phyloP scores from a whole-genome alignment of 2,329 filamentous ascomycete genomes.

The Hirsutella thompsonii region DNA sequence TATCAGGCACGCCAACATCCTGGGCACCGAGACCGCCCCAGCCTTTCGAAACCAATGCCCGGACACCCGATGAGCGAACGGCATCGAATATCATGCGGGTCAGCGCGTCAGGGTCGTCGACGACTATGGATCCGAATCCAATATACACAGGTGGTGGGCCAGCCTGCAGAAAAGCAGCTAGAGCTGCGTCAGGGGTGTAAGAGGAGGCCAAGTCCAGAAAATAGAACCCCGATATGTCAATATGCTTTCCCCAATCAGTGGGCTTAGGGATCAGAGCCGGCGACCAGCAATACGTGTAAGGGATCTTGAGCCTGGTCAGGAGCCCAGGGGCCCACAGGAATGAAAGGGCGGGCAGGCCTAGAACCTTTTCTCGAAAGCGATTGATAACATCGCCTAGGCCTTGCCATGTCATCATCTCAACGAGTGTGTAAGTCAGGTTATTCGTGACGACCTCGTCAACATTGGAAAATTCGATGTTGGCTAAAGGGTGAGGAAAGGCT shows the following conservation, averaged over 20 bases:
- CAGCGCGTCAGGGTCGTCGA: conserved; percentile 60
- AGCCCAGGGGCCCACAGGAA: conserved; percentile 75
- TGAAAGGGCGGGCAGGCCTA: conserved; percentile 67
- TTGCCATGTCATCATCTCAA: conserved; percentile 91
- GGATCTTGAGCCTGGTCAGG: conserved; percentile 60
- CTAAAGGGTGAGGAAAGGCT: conserved; percentile 74
- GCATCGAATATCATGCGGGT: conserved; percentile 63
- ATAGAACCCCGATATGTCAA: conserved; percentile 65
- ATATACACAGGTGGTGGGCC: conserved; percentile 69
- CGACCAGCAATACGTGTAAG: conserved; percentile 86
- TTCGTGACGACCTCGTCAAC: conserved; percentile 68
- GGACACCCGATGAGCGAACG: conserved; percentile 50
- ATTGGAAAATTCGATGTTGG: conserved; percentile 66
- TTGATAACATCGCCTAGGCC: conserved; percentile 87
- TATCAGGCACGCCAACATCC: conserved; percentile 54
- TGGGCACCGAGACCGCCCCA: conserved; percentile 78
- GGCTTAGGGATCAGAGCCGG: conserved; percentile 69
- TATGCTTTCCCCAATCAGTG: conserved; percentile 59
- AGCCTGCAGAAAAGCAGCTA: conserved; percentile 51
- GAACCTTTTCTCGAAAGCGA: conserved; percentile 60
- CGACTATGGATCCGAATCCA: conserved; percentile 73
- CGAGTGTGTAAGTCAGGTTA: conserved; percentile 69
- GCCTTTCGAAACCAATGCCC: conserved; percentile 74
- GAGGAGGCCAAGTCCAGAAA: conserved; percentile 56
- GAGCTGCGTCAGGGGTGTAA: conserved; percentile 52